phyloP scores from a whole-genome alignment of 176 grass and related monocot genomes.

The Carex parvula region DNA sequence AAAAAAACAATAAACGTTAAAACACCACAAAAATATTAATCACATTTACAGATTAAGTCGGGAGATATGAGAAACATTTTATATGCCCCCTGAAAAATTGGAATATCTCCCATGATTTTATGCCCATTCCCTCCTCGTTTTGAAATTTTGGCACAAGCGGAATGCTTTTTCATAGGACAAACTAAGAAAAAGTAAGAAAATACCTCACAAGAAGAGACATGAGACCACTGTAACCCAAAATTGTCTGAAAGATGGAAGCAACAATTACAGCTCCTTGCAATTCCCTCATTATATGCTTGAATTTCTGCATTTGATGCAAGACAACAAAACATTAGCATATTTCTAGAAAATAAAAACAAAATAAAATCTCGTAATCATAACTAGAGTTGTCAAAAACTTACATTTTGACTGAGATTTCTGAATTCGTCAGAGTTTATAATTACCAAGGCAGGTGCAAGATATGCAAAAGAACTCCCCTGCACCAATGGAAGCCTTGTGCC shows the following conservation, averaged over 20 bases:
- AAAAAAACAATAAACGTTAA: background rate
- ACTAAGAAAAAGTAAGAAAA: background rate
- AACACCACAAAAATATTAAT: background rate
- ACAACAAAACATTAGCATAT: background rate
- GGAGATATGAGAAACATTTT: background rate
- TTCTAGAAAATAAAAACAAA: background rate
- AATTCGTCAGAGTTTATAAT: slow-evolving; percentile 95
- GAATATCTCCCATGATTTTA: background rate
- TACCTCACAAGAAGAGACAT: slow-evolving; percentile 99
- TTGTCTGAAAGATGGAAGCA: slow-evolving; percentile 91
- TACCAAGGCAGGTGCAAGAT: slow-evolving; percentile 90
- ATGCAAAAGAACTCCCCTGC: slow-evolving; percentile 98
- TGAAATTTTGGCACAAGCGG: no score
- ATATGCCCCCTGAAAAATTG: background rate
- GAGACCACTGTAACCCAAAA: slow-evolving; percentile 91
- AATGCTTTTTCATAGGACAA: background rate
- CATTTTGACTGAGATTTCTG: slow-evolving; percentile 93
- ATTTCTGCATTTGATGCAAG: slow-evolving; percentile 69
- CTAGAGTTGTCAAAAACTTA: slow-evolving; percentile 39
- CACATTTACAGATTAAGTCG: background rate
- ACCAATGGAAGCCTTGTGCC: slow-evolving; percentile 90
- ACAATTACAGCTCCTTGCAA: slow-evolving; percentile 92
- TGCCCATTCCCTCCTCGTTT: background rate
- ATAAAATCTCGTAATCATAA: slow-evolving; percentile 4
- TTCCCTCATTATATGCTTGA: slow-evolving; percentile 99